These are phyloP conservation scores for Rhizopogon roseolus DNA, from an alignment of 768 basidiomycete genomes.

Conservation along the genomic window DNA sequence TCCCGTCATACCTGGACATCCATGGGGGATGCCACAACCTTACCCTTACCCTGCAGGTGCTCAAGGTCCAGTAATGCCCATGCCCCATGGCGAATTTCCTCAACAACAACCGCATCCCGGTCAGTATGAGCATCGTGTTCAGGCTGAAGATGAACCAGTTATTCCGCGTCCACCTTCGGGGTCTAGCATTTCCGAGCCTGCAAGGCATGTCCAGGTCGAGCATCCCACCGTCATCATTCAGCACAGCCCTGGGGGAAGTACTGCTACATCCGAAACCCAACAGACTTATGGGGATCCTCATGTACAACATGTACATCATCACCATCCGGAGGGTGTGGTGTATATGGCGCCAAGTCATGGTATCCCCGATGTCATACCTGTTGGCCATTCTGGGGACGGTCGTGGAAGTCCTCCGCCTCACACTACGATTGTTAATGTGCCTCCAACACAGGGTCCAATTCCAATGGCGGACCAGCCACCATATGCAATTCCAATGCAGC, in stretches of 20 bases:
- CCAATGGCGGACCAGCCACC: not conserved
- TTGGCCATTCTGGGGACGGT: constrained; percentile 7
- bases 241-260: not conserved
- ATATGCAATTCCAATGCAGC: not conserved
- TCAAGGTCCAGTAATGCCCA: constrained; percentile 30
- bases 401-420: constrained; percentile 6
- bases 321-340: not conserved
- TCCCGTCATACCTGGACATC: constrained; percentile 23
- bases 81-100: constrained; percentile 5
- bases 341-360: not conserved
- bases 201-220: constrained; percentile 6
- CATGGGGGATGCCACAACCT: constrained; percentile 20
- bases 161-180: constrained; percentile 9
- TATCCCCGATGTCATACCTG: constrained; percentile 3
- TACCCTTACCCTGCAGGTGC: constrained; percentile 21
- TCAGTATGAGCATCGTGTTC: constrained; percentile 3
- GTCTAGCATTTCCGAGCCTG: not conserved
- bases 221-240: not conserved
- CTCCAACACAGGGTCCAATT: not conserved
- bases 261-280: no score
- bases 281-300: not conserved
- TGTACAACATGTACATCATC: not conserved
- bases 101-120: constrained; percentile 1
- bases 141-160: constrained; percentile 13
- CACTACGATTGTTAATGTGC: constrained; percentile 9